A percentile compares a stretch with the other conserved stretches of the same genome.
These are phyloP conservation scores for Phialocephala sp. DNA, from an alignment of 2,329 filamentous ascomycete genomes.

Conservation along the genomic window DNA sequence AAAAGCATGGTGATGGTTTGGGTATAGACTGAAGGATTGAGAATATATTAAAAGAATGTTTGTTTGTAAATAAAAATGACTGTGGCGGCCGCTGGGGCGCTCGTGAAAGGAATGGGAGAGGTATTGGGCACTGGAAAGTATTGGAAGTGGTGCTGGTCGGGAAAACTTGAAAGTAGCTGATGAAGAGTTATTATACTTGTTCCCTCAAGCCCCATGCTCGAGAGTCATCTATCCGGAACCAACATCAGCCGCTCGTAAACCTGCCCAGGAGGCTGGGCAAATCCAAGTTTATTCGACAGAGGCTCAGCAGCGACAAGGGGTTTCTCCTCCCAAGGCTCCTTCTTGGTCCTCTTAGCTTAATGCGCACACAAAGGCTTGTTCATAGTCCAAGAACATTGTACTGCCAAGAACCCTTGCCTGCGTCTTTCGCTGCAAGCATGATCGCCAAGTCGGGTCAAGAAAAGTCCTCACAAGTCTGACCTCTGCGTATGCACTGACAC, in stretches of 20 bases:
- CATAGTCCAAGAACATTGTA: constrained; percentile 11
- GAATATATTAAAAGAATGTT: constrained; percentile 28
- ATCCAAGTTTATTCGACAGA: constrained; percentile 33
- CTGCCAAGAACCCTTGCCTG: neutral
- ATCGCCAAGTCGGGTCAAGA: constrained; percentile 23
- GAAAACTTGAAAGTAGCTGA: constrained; percentile 21
- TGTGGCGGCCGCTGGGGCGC: constrained; percentile 42
- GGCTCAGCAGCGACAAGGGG: constrained; percentile 24
- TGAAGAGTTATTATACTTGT: constrained; percentile 33
- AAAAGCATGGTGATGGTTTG: constrained; percentile 36
- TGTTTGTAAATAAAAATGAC: constrained; percentile 30
- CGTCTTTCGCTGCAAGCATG: constrained; percentile 21
- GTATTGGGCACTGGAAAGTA: constrained; percentile 28
- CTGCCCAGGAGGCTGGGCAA: constrained; percentile 23
- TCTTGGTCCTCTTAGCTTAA: constrained; percentile 30
- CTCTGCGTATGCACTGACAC: constrained; percentile 31
- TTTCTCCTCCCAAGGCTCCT: constrained; percentile 19
- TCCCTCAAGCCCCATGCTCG: constrained; percentile 16
- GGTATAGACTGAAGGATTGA: constrained; percentile 20
- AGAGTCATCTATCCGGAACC: constrained; percentile 33
- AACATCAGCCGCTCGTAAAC: constrained; percentile 33
- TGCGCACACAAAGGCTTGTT: constrained; percentile 25
- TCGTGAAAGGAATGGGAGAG: constrained; percentile 38
- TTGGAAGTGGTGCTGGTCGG: constrained; percentile 33
- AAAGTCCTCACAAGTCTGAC: constrained; percentile 31